Percentiles rank a stretch among this genome's conserved stretches.
phyloP scores from a whole-genome alignment of 306 rosid genomes.

The Chamaecrista fasciculata region DNA sequence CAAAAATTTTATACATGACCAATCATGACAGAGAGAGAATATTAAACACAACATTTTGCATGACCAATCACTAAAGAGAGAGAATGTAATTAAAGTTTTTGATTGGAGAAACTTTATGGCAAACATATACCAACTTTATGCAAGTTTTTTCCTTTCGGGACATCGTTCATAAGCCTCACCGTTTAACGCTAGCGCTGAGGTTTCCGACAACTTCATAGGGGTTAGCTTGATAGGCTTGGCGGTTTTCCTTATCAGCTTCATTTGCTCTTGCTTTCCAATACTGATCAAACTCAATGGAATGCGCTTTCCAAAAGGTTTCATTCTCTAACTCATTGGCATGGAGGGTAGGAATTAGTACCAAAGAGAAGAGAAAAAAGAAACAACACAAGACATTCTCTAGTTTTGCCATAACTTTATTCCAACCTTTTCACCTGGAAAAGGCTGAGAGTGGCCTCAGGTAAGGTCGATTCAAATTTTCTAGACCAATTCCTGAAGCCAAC shows the following conservation, averaged over 20 bases:
- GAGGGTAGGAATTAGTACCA: constrained; percentile 25
- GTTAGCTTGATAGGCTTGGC: constrained; percentile 26
- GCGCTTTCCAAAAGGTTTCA: not conserved
- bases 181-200: constrained; percentile 32
- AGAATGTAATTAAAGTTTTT: too few species aligned
- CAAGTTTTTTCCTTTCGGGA: too few species aligned
- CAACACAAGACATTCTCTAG: not conserved
- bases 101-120: too few species aligned
- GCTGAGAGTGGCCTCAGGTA: constrained; percentile 18
- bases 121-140: too few species aligned
- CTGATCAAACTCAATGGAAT: constrained; percentile 17
- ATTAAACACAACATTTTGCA: too few species aligned
- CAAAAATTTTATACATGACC: too few species aligned
- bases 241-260: constrained; percentile 29
- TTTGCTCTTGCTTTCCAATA: constrained; percentile 57
- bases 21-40: too few species aligned
- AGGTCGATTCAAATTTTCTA: not conserved
- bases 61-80: too few species aligned
- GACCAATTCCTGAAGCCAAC: constrained; percentile 3
- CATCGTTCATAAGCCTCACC: constrained; percentile 35
- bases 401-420: not conserved
- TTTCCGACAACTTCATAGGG: constrained; percentile 46
- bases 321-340: constrained; percentile 28
- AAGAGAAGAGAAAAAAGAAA: constrained; percentile 32
- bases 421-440: not conserved